phyloP scores from a whole-genome alignment of 2,329 filamentous ascomycete species.

The Botrytis elliptica region DNA sequence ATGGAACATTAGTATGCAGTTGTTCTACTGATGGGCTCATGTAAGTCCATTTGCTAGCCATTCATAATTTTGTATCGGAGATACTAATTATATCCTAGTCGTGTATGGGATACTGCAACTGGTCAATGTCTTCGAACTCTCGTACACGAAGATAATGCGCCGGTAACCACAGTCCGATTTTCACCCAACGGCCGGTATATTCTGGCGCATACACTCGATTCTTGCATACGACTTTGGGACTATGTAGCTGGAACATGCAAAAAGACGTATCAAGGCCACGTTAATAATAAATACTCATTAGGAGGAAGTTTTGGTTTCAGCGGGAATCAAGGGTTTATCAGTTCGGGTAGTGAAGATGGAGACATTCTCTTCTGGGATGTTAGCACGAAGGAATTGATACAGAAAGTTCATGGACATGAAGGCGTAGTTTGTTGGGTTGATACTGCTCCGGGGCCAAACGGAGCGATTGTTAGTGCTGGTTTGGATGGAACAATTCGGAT shows the following conservation, averaged over 20 bases:
- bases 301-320: slow-evolving; percentile 78
- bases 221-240: slow-evolving; percentile 88
- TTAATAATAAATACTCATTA: slow-evolving; percentile 81
- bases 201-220: slow-evolving; percentile 87
- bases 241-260: slow-evolving; percentile 88
- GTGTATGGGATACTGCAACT: slow-evolving; percentile 93
- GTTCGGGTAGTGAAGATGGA: slow-evolving; percentile 84
- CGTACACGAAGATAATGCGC: slow-evolving; percentile 93
- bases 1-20: slow-evolving; percentile 88
- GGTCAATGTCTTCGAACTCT: slow-evolving; percentile 93
- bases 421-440: slow-evolving; percentile 68
- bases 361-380: slow-evolving; percentile 89
- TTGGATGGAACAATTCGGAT: slow-evolving; percentile 61
- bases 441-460: slow-evolving; percentile 52
- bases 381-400: slow-evolving; percentile 76
- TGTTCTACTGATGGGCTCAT: slow-evolving; percentile 91
- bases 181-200: slow-evolving; percentile 92
- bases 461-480: slow-evolving; percentile 59
- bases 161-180: slow-evolving; percentile 86
- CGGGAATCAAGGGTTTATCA: slow-evolving; percentile 60
- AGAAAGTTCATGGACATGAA: slow-evolving; percentile 57
- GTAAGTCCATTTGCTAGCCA: slow-evolving; percentile 45
- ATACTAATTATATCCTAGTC: slow-evolving; percentile 45
- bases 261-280: slow-evolving; percentile 95
- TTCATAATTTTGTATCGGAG: neutral